Base-by-base conservation (phyloP, 306 rosid genomes). In the Cucumis cinereus region DNA sequence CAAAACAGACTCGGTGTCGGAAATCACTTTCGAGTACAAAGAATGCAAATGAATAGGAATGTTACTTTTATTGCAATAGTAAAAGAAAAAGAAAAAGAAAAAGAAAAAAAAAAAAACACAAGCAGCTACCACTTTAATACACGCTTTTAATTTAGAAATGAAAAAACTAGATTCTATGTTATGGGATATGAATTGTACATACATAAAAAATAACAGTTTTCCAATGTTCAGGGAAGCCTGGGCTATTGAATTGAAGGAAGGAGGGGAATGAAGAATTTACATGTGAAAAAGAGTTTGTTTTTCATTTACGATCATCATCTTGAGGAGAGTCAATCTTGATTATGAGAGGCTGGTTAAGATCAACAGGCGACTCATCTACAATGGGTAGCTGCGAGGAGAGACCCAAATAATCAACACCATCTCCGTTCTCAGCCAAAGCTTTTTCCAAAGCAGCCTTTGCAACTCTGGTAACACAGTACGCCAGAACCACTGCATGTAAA, bases 331-430 rank as follows among this genome's bases (percentile, higher is more conserved):
- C 87, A 74, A 79, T 86, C 87, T 87, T 89, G 86, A 94, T 83
- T 69, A 91, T 78, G 77, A 93, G 97, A 57, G 98, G 96, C 74
- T 82, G 90, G 78, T 81, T 79, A 77, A 91, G 90, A 85, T 91
- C 87, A 61, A 54, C 79, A 13, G 88, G 50, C 12, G 83, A 93
- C 8, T 86, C 96, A 8, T 79, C 80, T 43, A 77, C 82, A 73
- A 82, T 47, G 28, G 91, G 85, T 17, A 81, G 74, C 52, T 83
- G 88, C 0, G 90, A 76, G 9, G 86, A 81, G 50, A 66, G 72
- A 60, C 67, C 14, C 52, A 80, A 52, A 57, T 57, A 78, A 22
- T 89, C 90, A 62, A 77, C 83, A 72, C 78, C 83, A 72, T 85
- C 85, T 74, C 69, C 83, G 26, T 45, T 75, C 69, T 85, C 87